Conservation (phyloP, 768 basidiomycete species). For the Boletus rex-veris region DNA sequence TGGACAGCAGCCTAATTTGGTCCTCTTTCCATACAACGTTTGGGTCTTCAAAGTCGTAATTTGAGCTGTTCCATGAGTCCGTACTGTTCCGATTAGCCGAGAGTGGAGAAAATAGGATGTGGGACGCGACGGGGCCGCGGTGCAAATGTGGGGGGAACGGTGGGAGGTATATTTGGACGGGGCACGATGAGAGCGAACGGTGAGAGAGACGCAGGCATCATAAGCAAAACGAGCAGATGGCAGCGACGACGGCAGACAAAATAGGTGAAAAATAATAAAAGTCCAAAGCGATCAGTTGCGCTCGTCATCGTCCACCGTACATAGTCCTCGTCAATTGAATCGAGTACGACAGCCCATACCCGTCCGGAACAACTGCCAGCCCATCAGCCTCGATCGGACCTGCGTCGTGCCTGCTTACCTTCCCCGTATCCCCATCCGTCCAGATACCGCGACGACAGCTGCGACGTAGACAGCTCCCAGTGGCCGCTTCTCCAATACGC, state of each 20-base stretch:
- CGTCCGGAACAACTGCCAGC: conserved; percentile 75
- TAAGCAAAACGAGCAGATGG: conserved; percentile 45
- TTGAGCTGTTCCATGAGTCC: conserved; percentile 85
- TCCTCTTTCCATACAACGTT: conserved; percentile 75
- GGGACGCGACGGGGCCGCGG: no score
- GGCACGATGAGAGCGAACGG: conserved; percentile 58
- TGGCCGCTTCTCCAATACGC: conserved; percentile 69
- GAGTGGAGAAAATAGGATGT: no score
- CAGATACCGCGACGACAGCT: conserved; percentile 75
- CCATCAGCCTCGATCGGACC: conserved; percentile 7
- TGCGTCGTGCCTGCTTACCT: conserved; percentile 41
- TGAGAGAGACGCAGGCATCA: conserved; percentile 45
- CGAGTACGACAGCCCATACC: conserved; percentile 88
- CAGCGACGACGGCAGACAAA: conserved; percentile 31
- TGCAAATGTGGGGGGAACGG: no score
- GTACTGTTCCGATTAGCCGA: conserved; percentile 58
- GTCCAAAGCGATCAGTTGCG: conserved; percentile 3
- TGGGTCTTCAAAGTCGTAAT: conserved; percentile 53
- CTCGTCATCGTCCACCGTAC: conserved; percentile 93
- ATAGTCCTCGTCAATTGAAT: conserved; percentile 66
- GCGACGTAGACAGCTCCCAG: conserved; percentile 93
- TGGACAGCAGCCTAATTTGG: conserved; percentile 60
- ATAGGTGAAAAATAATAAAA: conserved; percentile 18
- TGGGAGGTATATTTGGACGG: no score
- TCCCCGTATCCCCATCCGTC: conserved; percentile 99